Base-by-base conservation (phyloP, 176 grass and related monocot species). In the Carex cristatella region DNA sequence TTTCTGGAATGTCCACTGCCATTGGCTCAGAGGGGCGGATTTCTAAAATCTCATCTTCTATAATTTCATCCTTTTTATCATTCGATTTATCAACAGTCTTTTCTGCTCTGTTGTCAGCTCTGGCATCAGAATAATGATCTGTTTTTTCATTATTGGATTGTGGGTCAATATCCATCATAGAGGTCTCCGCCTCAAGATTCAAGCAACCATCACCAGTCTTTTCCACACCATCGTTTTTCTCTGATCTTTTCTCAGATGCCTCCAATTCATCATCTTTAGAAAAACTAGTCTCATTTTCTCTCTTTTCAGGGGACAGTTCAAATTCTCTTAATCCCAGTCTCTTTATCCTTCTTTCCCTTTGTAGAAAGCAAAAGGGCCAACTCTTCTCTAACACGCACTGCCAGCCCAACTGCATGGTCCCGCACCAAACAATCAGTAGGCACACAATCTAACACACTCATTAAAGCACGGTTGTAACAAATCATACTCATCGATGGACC, bases 341-440 rank as follows among this genome's bases (percentile, higher is more conserved):
- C 61, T 31, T 16, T 48, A 55, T 80, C 59, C 56, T 65, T 68
- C 23, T 46, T 77, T 10, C 18, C 31, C 48, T 27, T 73, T 23
- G 64, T 16, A 13, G 28, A 11, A 82, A 89, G 38, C 77, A 98
- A 76, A 69, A 71, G 37, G 81, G 88, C 86, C 89, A 98, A 85
- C 86, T 94, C 92, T 83, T 88, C 86, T 59, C 77, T 87, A 79
- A 89, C 85, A 92, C 89, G 92, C 79, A 95, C 85, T 46, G 93
- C 89, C 88, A 98, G 68, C 4, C 91, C 88, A 61, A 98, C 58
- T 68, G 91, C 91, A 84, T 98, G 93, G 63, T 98, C 93, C 69
- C 91, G 79, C 37, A 95, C 84, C 65, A 94, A 19, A 83, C 89
- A 87, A 83, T 99, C 96, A 84, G 75, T 81, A 60, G 88, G 91